A percentile compares a stretch with the other conserved stretches of the same genome.
These are phyloP conservation scores for Rostrohypoxylon terebratum DNA, from an alignment of 495 filamentous ascomycete genomes.

Conservation along the genomic window DNA sequence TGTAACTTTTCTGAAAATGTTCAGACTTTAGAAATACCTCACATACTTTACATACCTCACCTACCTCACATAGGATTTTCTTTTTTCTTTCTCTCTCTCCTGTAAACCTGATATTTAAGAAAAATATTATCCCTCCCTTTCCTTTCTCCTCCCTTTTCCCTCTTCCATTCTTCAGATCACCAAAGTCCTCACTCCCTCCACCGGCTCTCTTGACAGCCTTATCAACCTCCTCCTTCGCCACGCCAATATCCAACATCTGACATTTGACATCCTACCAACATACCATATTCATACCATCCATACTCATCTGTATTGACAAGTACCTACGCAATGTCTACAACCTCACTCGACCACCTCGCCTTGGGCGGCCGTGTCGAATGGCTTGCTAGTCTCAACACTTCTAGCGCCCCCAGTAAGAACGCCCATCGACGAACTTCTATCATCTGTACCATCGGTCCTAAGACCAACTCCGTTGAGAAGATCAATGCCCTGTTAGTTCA, in stretches of 20 bases:
- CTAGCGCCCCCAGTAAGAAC: conserved; percentile 76
- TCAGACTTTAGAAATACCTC: conserved; percentile 41
- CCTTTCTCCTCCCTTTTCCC: background rate
- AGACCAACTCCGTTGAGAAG: conserved; percentile 97
- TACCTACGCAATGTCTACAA: conserved; percentile 29
- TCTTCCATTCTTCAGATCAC: conserved; percentile 1
- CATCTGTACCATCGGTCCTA: conserved; percentile 98
- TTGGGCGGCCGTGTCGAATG: conserved; percentile 89
- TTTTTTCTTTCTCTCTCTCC: conserved; percentile 10
- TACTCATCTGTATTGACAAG: conserved; percentile 1
- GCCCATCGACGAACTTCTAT: conserved; percentile 97
- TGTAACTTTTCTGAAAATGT: conserved; percentile 38
- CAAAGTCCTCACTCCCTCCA: background rate
- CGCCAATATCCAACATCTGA: background rate
- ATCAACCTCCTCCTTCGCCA: background rate
- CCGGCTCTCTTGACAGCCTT: background rate
- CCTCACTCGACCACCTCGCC: conserved; percentile 78
- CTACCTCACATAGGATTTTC: conserved; percentile 33
- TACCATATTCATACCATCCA: background rate
- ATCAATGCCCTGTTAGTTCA: conserved; percentile 80
- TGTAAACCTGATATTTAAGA: background rate
- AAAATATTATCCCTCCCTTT: background rate
- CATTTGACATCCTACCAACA: background rate
- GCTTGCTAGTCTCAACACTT: conserved; percentile 81
- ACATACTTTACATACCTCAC: conserved; percentile 35